Evolutionary conservation across 179 eudicot genomes (phyloP).

Genomic region (Silene coronaria): DNA sequence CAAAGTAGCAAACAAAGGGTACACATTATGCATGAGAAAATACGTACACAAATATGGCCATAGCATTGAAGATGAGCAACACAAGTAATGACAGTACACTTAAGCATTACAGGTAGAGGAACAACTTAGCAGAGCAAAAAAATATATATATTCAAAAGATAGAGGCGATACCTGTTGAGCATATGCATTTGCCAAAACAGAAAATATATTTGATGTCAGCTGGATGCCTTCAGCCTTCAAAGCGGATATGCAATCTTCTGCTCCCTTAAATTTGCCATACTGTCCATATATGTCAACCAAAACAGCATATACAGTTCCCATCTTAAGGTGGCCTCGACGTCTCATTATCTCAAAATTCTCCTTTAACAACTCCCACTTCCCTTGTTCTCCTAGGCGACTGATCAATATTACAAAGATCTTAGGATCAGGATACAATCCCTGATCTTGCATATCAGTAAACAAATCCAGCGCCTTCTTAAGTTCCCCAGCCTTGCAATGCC

Average conservation of each 20-base stretch:
- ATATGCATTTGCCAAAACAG: conserved; percentile 86
- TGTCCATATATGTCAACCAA: conserved; percentile 91
- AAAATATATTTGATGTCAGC: conserved; percentile 56
- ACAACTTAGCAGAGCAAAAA: neutral
- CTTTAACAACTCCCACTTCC: conserved; percentile 68
- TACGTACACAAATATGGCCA: neutral
- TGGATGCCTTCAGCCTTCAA: conserved; percentile 60
- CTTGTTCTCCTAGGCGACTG: conserved; percentile 61
- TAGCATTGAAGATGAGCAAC: conserved; percentile 8
- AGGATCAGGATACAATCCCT: conserved; percentile 86
- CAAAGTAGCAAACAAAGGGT: neutral
- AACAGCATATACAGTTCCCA: conserved; percentile 63
- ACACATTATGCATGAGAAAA: neutral
- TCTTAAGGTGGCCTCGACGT: conserved; percentile 48
- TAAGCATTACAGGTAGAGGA: neutral
- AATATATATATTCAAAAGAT: neutral
- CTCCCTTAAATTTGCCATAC: conserved; percentile 60
- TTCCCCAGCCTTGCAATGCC: conserved; percentile 73
- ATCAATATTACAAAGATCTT: conserved; percentile 63
- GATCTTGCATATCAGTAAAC: conserved; percentile 72
- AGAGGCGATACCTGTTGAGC: conserved; percentile 73
- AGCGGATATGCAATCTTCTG: conserved; percentile 59
- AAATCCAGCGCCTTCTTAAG: conserved; percentile 49
- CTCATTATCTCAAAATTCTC: conserved; percentile 62
- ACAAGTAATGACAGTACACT: neutral